These are phyloP conservation scores for Crucihimalaya himalaica DNA, from an alignment of 345 rosid genomes.

Conservation along the genomic window DNA sequence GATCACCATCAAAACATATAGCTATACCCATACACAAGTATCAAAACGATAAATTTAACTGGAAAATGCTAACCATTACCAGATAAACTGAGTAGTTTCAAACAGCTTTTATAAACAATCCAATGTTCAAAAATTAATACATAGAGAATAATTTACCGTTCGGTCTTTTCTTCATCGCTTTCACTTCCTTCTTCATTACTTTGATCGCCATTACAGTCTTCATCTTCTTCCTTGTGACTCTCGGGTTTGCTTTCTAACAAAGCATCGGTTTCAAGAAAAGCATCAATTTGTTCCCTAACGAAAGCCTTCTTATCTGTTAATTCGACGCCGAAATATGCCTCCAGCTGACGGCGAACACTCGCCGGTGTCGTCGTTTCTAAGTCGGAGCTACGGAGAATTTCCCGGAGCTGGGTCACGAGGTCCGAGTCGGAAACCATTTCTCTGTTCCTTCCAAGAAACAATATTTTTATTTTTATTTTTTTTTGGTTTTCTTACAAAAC, in stretches of 20 bases:
- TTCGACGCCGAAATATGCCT: constrained; percentile 58
- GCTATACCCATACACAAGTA: not conserved
- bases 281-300: constrained; percentile 66
- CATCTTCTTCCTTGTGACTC: constrained; percentile 25
- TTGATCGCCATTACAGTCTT: constrained; percentile 15
- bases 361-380: constrained; percentile 68
- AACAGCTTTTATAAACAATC: too few relatives aligned
- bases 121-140: not conserved
- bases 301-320: constrained; percentile 59
- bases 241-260: constrained; percentile 15
- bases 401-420: constrained; percentile 59
- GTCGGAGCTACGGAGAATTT: constrained; percentile 64
- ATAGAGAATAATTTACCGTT: constrained; percentile 23
- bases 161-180: constrained; percentile 4
- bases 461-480: not conserved
- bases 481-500: not conserved
- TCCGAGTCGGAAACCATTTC: constrained; percentile 70
- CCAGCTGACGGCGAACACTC: constrained; percentile 62
- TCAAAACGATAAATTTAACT: not conserved
- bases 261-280: constrained; percentile 38
- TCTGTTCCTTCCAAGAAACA: not conserved
- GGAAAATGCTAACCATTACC: not conserved
- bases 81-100: not conserved
- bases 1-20: not conserved
- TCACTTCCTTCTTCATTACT: constrained; percentile 11